These are phyloP conservation scores for Myxozyma neotropica DNA, from an alignment of 805 yeast genomes.

Conservation along the genomic window DNA sequence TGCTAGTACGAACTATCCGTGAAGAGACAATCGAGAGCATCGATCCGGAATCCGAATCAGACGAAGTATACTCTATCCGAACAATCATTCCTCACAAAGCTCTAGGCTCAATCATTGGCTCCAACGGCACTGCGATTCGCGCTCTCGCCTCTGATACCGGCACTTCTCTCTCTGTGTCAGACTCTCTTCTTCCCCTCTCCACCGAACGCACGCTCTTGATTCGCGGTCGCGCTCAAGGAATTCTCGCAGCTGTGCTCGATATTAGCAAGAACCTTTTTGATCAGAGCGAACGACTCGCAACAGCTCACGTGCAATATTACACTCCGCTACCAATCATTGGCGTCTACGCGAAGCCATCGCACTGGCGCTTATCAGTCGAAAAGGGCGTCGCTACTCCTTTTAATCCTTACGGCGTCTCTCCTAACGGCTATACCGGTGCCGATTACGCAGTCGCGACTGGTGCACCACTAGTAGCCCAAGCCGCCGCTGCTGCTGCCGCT, in stretches of 20 bases:
- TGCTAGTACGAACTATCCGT: constrained; percentile 1
- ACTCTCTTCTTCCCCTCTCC: constrained; percentile 29
- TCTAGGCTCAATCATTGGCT: constrained; percentile 23
- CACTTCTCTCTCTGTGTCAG: constrained; percentile 19
- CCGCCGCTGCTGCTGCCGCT: not conserved
- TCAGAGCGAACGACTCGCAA: constrained; percentile 17
- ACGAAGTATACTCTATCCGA: constrained; percentile 11
- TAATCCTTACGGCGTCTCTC: constrained; percentile 29
- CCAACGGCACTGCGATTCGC: constrained; percentile 4
- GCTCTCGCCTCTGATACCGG: constrained; percentile 9
- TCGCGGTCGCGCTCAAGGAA: constrained; percentile 4
- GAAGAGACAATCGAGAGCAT: not conserved
- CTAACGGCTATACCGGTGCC: constrained; percentile 25
- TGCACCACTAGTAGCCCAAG: not conserved
- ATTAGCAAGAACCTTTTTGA: constrained; percentile 8
- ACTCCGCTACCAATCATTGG: constrained; percentile 25
- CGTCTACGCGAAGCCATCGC: constrained; percentile 18
- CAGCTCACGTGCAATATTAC: constrained; percentile 16
- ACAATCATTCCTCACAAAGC: constrained; percentile 23
- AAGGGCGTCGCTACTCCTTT: constrained; percentile 29
- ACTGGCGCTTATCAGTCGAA: constrained; percentile 18
- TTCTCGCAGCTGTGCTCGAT: constrained; percentile 8
- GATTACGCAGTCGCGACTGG: constrained; percentile 24
- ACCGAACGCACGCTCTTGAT: constrained; percentile 27
- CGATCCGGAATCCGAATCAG: not conserved